phyloP scores from a whole-genome alignment of 495 filamentous ascomycete genomes.

The Aspergillus olivimuriae region DNA sequence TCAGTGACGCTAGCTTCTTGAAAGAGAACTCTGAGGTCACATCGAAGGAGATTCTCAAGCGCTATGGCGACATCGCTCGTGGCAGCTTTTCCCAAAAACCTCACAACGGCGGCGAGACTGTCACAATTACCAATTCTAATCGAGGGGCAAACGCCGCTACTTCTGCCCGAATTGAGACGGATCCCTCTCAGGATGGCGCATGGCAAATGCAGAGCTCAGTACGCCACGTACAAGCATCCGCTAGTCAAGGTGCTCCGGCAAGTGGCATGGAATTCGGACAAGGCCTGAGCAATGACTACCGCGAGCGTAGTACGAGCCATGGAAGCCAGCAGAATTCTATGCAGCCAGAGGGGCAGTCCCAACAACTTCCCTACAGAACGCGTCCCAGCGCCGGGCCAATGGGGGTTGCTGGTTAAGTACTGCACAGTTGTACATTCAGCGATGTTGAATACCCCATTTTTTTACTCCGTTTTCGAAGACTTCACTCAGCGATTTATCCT shows the following conservation, averaged over 20 bases:
- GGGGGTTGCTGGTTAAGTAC: conserved; percentile 37
- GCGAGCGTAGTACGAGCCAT: conserved; percentile 37
- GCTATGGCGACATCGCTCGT: conserved; percentile 69
- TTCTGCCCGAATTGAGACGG: conserved; percentile 65
- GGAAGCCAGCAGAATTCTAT: conserved; percentile 30
- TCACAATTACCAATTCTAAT: conserved; percentile 35
- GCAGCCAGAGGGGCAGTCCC: conserved; percentile 23
- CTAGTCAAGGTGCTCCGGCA: conserved; percentile 31
- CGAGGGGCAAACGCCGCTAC: conserved; percentile 34
- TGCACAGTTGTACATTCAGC: conserved; percentile 6
- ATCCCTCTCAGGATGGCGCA: conserved; percentile 60
- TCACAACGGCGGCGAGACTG: conserved; percentile 52
- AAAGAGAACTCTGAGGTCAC: conserved; percentile 79
- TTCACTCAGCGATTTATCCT: not conserved
- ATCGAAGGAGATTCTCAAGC: conserved; percentile 91
- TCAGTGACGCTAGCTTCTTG: conserved; percentile 77
- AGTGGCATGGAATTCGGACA: conserved; percentile 29
- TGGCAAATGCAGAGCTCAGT: conserved; percentile 80
- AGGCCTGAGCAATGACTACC: conserved; percentile 22
- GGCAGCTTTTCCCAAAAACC: conserved; percentile 51
- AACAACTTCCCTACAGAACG: conserved; percentile 35
- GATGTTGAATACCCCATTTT: conserved; percentile 13
- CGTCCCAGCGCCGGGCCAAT: conserved; percentile 37
- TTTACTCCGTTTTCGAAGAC: conserved; percentile 13
- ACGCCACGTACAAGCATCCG: conserved; percentile 64